Conservation (phyloP, 108 stramenopile genomes). For the Discostella pseudostelligera region DNA sequence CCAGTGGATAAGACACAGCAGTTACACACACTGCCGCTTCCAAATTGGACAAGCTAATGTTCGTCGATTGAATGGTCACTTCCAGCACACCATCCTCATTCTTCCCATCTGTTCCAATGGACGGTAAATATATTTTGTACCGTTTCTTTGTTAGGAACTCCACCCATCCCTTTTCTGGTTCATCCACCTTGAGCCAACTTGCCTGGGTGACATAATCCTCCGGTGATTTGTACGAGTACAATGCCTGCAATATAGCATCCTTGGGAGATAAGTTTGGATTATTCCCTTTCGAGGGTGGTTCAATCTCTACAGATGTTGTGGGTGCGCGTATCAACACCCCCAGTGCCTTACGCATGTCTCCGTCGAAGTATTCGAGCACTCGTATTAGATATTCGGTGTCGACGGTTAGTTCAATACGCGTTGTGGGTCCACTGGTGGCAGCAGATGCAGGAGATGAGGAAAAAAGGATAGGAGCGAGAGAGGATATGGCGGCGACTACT, state of each 20-base stretch:
- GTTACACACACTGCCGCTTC: conserved; percentile 26
- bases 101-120: conserved; percentile 7
- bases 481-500: background rate
- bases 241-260: conserved; percentile 41
- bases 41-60: conserved; percentile 28
- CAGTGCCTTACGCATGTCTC: conserved; percentile 42
- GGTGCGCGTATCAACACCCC: conserved; percentile 31
- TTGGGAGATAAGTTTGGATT: conserved; percentile 2
- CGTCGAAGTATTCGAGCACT: conserved; percentile 43
- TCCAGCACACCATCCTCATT: conserved; percentile 8
- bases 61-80: conserved; percentile 8
- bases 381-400: conserved; percentile 40
- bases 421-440: conserved; percentile 19
- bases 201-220: conserved; percentile 25
- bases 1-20: conserved; percentile 30
- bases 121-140: conserved; percentile 17
- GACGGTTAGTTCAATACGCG: conserved; percentile 31
- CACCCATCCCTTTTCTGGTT: conserved; percentile 20
- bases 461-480: background rate
- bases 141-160: conserved; percentile 40
- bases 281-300: conserved; percentile 10
- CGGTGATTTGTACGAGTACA: conserved; percentile 25
- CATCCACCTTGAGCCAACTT: conserved; percentile 44
- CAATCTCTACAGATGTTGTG: conserved; percentile 27
- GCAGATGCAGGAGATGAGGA: conserved; percentile 1